Evolutionary conservation across 306 rosid species (phyloP).

Genomic region (Cucumis melo): DNA sequence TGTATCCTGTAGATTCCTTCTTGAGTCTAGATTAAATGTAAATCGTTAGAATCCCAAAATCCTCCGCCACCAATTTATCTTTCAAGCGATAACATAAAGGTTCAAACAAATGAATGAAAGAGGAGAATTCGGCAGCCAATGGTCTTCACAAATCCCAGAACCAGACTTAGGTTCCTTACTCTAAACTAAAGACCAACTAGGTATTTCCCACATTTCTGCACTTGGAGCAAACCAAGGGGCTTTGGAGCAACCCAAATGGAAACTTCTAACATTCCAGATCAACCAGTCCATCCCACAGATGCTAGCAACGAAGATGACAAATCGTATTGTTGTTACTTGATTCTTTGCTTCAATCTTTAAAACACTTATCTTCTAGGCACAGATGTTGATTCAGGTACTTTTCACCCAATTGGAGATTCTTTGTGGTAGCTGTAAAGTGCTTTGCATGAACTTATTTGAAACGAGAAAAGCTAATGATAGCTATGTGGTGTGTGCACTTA

Average conservation of each 20-base stretch:
- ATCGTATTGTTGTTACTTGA: background rate
- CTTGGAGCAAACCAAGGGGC: background rate
- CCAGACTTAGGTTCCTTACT: background rate
- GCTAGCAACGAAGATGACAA: background rate
- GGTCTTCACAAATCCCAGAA: background rate
- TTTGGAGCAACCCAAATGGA: background rate
- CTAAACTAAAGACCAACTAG: background rate
- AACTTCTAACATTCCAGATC: background rate
- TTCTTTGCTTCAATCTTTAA: background rate
- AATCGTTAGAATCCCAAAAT: background rate
- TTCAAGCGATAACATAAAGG: background rate
- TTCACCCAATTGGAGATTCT: background rate
- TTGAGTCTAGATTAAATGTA: background rate
- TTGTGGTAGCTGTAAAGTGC: background rate
- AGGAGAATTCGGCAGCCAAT: background rate
- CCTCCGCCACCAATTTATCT: background rate
- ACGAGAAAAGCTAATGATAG: background rate
- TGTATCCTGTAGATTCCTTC: background rate
- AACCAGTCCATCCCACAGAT: background rate
- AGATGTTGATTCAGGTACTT: background rate
- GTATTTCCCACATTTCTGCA: background rate
- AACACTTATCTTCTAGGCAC: background rate
- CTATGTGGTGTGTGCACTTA: background rate
- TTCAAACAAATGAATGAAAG: background rate
- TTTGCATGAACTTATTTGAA: background rate